Evolutionary conservation across 805 yeast genomes (phyloP), one percentile per base, ranked within the genome.

Genomic region (Metschnikowia baotianmanensis): DNA sequence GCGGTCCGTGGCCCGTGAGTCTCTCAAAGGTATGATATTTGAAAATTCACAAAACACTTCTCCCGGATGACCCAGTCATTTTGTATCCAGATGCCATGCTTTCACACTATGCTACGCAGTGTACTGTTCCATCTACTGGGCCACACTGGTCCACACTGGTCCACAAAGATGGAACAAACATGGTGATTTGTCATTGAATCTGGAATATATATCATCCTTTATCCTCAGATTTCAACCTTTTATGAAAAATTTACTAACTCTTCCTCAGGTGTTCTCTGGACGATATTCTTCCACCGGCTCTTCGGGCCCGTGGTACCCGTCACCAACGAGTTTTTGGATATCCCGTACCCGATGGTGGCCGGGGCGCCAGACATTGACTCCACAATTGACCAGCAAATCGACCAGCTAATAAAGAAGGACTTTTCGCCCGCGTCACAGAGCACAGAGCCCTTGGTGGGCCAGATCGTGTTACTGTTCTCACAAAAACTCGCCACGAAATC

Each of bases 201-300:
- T n/a, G n/a, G n/a, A n/a, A n/a, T n/a, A n/a, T n/a, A n/a, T n/a
- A n/a, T n/a, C n/a, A n/a, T n/a, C n/a, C n/a, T n/a, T n/a, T n/a
- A 23, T 4, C 1, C 31, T 4, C 31, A 27, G 4, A 4, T 12
- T 27, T 7, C 11, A 12, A 12, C 9, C 31, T n/a, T 27, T 27
- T 3, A 27, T 12, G 5, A 13, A 4, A 16, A 10, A 12, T 11
- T 6, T 42, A 47, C 50, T 49, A 47, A 51, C 51, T 15, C 5
- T 15, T 6, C 13, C 16, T 7, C 42, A 69, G 86, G 84, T 1
- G 61, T 83, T 20, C 57, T 86, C 40, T 80, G 86, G 67, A 67
- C 86, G 2, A 77, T 85, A 15, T 76, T 85, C 56, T 85, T 85
- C 58, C 77, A 80, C 40, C 63, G 95, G 31, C 63, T 83, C 20